Evolutionary conservation across 371 early-diverging fungal genomes (phyloP), one percentile per base, ranked within the genome.

Genomic region (Mortierella sp.): DNA sequence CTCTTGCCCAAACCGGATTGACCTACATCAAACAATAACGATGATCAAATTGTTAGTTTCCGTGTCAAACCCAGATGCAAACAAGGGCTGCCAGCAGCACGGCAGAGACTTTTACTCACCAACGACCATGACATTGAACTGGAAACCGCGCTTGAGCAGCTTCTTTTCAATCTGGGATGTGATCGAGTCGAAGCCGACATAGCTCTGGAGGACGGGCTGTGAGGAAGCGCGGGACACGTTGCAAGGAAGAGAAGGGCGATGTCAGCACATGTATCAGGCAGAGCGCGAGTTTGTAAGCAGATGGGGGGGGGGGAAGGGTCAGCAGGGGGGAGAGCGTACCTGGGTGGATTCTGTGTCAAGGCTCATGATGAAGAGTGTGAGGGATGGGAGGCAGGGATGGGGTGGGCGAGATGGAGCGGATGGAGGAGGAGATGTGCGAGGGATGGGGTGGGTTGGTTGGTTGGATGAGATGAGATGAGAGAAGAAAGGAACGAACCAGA

Each of bases 1-100:
- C 98, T 95, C 83, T 99, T 97, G 64, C 99, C 99, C 61, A 99
- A 86, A 24, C 99, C 99, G 58, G 96, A 92, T 90, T 98, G 96
- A 60, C 98, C 96, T 91, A 24, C 61, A 24, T 5, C 7, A 39
- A 39, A 27, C 13, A 14, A 53, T n/a, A 25, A n/a, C 8, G 41
- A 54, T 16, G 22, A 39, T 8, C 41, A 54, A 19, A 27, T 22
- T 12, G 54, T 54, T 41, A 54, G 54, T 25, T 16, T 17, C 27
- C 14, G 5, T 43, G n/a, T 43, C 44, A 3, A 14, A 19, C 39
- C n/a, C 31, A 45, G 28, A 28, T 43, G 28, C 47, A 51, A 40
- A 28, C 9, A 29, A 40, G 28, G 28, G 34, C 22, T 25, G 27
- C 9, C 34, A 34, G 10, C 4, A 34, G 34, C 34, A 34, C 34